Conservation (phyloP, 495 filamentous ascomycete species). For the Aspergillus campestris region DNA sequence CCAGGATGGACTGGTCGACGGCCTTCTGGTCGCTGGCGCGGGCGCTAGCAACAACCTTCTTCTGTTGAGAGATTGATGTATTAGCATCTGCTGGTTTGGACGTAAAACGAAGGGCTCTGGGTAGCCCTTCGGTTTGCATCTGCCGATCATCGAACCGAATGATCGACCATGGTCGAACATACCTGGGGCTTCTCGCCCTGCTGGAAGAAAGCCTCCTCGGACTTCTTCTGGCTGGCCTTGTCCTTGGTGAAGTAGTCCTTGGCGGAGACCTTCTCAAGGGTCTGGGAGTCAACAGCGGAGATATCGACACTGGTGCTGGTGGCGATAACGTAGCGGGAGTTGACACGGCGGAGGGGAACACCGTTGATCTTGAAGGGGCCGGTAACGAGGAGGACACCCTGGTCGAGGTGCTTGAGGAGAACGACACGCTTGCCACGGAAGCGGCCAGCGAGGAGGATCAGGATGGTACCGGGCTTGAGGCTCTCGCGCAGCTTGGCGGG, state of each 20-base stretch:
- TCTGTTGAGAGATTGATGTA: conserved; percentile 46
- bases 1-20: conserved; percentile 86
- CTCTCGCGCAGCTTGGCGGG: conserved; percentile 74
- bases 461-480: conserved; percentile 85
- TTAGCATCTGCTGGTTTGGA: conserved; percentile 8
- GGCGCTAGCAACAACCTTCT: conserved; percentile 85
- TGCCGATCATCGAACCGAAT: neutral
- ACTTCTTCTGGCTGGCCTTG: conserved; percentile 84
- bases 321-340: conserved; percentile 97
- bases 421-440: conserved; percentile 99
- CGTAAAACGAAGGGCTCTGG: neutral
- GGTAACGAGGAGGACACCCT: conserved; percentile 97
- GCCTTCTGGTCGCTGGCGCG: conserved; percentile 95
- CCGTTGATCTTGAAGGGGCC: conserved; percentile 99
- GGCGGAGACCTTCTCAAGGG: conserved; percentile 73
- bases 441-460: conserved; percentile 98
- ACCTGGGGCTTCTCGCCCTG: conserved; percentile 96
- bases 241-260: conserved; percentile 93
- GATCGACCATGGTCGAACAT: conserved; percentile 25
- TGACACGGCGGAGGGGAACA: conserved; percentile 95
- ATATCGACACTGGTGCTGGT: conserved; percentile 87
- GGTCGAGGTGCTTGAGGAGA: conserved; percentile 90
- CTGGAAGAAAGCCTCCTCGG: conserved; percentile 95
- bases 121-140: neutral
- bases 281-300: conserved; percentile 68